These are phyloP conservation scores for Ophiostoma sp. DNA, from an alignment of 2,329 filamentous ascomycete species.

Conservation along the genomic window DNA sequence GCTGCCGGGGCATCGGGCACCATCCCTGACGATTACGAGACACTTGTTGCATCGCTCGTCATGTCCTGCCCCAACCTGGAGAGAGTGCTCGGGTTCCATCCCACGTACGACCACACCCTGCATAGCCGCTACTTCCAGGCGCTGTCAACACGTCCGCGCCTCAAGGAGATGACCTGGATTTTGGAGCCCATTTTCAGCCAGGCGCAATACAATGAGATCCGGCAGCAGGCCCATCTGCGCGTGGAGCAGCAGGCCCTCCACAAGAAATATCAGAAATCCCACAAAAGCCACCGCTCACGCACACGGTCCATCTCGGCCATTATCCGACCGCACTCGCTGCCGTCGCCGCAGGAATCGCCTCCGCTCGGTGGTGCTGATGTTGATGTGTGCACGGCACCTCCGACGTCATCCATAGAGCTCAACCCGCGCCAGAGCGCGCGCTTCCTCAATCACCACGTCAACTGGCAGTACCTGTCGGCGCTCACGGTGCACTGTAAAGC, in stretches of 20 bases:
- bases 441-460: slow-evolving; percentile 43
- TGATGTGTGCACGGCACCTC: too few species aligned
- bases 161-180: slow-evolving; percentile 57
- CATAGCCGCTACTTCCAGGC: slow-evolving; percentile 56
- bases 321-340: slow-evolving; percentile 16
- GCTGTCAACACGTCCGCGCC: slow-evolving; percentile 50
- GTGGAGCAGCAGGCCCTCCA: neutral
- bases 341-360: slow-evolving; percentile 16
- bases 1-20: slow-evolving; percentile 27
- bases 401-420: slow-evolving; percentile 27
- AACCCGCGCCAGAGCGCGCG: slow-evolving; percentile 36
- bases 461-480: slow-evolving; percentile 52
- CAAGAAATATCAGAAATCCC: slow-evolving; percentile 1
- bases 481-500: slow-evolving; percentile 56
- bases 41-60: slow-evolving; percentile 54
- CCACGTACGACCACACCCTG: slow-evolving; percentile 47
- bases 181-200: slow-evolving; percentile 41
- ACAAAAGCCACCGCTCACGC: slow-evolving; percentile 8
- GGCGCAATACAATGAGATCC: slow-evolving; percentile 22
- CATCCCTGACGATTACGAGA: slow-evolving; percentile 48
- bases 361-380: neutral
- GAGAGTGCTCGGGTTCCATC: slow-evolving; percentile 50
- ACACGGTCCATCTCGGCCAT: slow-evolving; percentile 22
- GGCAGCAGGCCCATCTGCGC: neutral
- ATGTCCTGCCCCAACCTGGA: slow-evolving; percentile 63